phyloP scores from a whole-genome alignment of 1,284 basidiomycete genomes.

The Pterulicium gracile region DNA sequence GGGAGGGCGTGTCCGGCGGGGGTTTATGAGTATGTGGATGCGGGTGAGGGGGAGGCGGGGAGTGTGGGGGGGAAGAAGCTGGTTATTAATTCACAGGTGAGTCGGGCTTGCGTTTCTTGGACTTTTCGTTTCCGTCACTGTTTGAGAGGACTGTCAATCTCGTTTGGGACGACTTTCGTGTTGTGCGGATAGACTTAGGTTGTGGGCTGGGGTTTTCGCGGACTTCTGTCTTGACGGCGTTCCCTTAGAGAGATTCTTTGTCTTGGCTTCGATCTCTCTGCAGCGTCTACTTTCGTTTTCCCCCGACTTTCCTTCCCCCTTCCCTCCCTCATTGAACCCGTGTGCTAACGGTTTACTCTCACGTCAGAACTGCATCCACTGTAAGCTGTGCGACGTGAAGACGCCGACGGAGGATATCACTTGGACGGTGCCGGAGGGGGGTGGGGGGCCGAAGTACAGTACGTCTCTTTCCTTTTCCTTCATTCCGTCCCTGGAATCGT shows the following conservation, averaged over 20 bases:
- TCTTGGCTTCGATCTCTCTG: conserved; percentile 3
- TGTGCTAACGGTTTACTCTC: too few relatives aligned
- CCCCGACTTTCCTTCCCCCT: too few relatives aligned
- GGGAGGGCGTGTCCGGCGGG: conserved; percentile 90
- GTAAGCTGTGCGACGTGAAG: conserved; percentile 92
- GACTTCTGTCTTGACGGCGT: too few relatives aligned
- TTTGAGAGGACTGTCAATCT: too few relatives aligned
- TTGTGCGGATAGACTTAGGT: too few relatives aligned
- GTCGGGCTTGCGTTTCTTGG: too few relatives aligned
- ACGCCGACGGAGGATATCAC: conserved; percentile 89
- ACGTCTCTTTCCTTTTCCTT: too few relatives aligned
- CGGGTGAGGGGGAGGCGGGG: conserved; percentile 42
- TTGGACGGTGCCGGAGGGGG: conserved; percentile 91
- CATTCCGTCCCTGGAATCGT: too few relatives aligned
- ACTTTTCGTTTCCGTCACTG: too few relatives aligned
- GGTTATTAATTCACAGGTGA: conserved; percentile 91
- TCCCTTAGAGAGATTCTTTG: neutral
- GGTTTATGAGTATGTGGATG: conserved; percentile 96
- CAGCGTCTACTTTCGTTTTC: conserved; percentile 5
- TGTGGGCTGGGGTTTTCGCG: too few relatives aligned
- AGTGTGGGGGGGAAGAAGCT: conserved; percentile 78
- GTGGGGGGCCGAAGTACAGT: conserved; percentile 92
- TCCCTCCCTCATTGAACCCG: conserved; percentile 3
- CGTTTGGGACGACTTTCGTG: too few relatives aligned
- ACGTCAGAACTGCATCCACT: conserved; percentile 84